Conservation (phyloP, 257 asterid species). For the Fraxinus cuspidata region DNA sequence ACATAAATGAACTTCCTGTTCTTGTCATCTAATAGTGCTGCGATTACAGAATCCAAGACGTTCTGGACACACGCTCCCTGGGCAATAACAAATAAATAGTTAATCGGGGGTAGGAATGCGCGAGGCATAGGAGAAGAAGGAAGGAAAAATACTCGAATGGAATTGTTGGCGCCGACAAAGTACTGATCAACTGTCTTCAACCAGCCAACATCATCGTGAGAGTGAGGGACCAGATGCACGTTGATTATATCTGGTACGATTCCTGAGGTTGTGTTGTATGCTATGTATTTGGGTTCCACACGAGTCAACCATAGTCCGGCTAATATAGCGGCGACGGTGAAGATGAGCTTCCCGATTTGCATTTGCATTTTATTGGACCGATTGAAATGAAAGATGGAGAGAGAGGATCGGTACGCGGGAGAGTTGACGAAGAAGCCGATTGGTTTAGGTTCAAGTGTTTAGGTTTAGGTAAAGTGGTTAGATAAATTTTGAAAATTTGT, state of each 20-base stretch:
- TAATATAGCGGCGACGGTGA: constrained; percentile 25
- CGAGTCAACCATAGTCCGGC: constrained; percentile 35
- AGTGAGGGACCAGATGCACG: constrained; percentile 81
- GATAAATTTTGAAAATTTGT: too few species aligned
- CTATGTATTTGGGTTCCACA: constrained; percentile 39
- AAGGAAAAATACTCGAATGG: constrained; percentile 50
- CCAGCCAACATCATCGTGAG: constrained; percentile 91
- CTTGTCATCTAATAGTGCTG: constrained; percentile 61
- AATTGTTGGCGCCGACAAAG: constrained; percentile 69
- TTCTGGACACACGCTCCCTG: constrained; percentile 88
- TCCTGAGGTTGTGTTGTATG: constrained; percentile 52
- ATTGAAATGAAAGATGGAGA: neutral
- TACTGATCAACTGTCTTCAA: constrained; percentile 84
- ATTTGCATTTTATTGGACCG: constrained; percentile 7
- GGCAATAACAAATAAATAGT: constrained; percentile 4
- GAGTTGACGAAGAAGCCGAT: neutral
- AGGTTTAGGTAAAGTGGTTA: neutral
- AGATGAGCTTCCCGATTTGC: constrained; percentile 23
- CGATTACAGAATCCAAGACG: constrained; percentile 69
- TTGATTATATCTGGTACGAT: constrained; percentile 49
- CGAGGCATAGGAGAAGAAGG: neutral
- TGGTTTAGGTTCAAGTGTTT: neutral
- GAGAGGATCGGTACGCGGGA: neutral
- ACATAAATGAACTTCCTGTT: constrained; percentile 77
- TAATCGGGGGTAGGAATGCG: neutral